These are phyloP conservation scores for Malus fusca DNA, from an alignment of 306 rosid genomes.

Conservation along the genomic window DNA sequence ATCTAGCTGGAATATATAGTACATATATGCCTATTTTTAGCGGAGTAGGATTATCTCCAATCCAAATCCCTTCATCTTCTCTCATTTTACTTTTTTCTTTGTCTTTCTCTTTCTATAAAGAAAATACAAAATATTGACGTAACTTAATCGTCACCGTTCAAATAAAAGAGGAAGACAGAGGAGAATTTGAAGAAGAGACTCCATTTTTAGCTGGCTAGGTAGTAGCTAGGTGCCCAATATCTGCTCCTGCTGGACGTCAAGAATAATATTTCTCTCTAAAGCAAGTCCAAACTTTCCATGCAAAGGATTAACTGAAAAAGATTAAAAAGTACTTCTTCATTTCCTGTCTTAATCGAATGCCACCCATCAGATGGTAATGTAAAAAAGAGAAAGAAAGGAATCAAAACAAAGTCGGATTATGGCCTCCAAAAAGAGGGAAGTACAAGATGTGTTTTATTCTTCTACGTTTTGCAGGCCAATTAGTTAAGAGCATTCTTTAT, in stretches of 20 bases:
- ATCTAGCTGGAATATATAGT: not conserved
- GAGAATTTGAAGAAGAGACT: too few species aligned
- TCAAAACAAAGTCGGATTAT: not conserved
- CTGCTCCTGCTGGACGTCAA: not conserved
- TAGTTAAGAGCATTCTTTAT: not conserved
- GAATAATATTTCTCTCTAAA: not conserved
- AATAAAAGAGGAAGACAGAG: too few species aligned
- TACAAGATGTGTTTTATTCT: not conserved
- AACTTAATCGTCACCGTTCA: too few species aligned
- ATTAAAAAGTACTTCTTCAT: not conserved
- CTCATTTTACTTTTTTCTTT: too few species aligned
- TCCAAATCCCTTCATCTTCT: too few species aligned
- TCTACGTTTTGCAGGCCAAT: not conserved
- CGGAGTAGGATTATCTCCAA: too few species aligned
- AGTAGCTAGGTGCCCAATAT: not conserved
- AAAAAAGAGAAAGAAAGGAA: not conserved
- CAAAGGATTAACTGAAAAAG: too few species aligned
- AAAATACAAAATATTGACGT: too few species aligned
- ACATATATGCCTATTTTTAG: not conserved
- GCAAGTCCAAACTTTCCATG: not conserved
- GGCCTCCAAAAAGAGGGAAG: slow-evolving; percentile 6
- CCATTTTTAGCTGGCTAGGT: too few species aligned
- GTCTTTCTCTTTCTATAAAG: too few species aligned
- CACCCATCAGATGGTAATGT: not conserved
- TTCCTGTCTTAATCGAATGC: not conserved